Evolutionary conservation across 2,329 filamentous ascomycete species (phyloP).

Genomic region (Cladophialophora carrionii): DNA sequence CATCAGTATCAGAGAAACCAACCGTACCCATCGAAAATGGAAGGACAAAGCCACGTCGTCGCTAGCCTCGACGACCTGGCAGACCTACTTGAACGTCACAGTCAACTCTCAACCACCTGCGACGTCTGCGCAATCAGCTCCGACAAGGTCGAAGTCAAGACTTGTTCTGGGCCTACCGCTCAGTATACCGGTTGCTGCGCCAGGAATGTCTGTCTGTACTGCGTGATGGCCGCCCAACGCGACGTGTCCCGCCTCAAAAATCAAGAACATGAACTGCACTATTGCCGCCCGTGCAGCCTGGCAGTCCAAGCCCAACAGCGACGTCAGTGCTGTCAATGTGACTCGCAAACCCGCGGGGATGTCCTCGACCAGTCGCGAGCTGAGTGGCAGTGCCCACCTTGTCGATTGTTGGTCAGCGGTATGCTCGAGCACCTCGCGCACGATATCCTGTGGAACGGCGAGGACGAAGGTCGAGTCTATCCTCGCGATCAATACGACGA

Average conservation of each 20-base stretch:
- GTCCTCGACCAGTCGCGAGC: conserved; percentile 12
- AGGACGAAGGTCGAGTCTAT: background rate
- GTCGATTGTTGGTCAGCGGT: background rate
- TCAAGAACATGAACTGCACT: conserved; percentile 22
- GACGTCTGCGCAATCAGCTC: conserved; percentile 12
- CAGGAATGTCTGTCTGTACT: conserved; percentile 20
- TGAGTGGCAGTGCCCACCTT: conserved; percentile 24
- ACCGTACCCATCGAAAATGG: background rate
- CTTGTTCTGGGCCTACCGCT: conserved; percentile 5
- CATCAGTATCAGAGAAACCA: background rate
- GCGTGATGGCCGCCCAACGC: conserved; percentile 15
- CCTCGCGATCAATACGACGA: background rate
- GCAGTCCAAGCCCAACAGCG: background rate
- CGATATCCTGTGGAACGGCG: conserved; percentile 15
- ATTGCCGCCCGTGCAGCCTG: conserved; percentile 22
- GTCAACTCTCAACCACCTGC: background rate
- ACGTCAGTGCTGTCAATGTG: conserved; percentile 12
- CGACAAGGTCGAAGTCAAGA: conserved; percentile 8
- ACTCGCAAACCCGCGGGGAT: background rate
- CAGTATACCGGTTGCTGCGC: conserved; percentile 13
- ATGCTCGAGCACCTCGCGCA: conserved; percentile 11
- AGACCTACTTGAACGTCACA: background rate
- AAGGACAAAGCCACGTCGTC: background rate
- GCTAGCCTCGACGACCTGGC: background rate
- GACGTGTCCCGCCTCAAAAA: conserved; percentile 2